Conservation (phyloP, 192 early-diverging fungal species). For the Linnemannia schmuckeri region DNA sequence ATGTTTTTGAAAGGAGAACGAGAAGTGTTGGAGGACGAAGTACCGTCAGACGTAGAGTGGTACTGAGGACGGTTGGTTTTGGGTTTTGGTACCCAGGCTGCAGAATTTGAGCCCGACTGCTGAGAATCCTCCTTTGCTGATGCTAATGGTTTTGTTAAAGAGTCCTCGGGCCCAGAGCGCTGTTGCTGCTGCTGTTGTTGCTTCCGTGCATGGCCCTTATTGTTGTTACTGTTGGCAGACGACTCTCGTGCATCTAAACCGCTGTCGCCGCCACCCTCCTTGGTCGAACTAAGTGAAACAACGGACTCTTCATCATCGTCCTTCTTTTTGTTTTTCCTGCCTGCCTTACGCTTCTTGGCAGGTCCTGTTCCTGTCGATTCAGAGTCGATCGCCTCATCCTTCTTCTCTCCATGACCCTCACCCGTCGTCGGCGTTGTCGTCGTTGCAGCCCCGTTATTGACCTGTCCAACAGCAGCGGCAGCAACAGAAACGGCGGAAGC, state of each 20-base stretch:
- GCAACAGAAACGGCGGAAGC: neutral
- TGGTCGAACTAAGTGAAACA: constrained; percentile 7
- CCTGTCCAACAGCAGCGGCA: neutral
- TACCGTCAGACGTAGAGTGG: too few relatives aligned
- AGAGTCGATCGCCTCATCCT: neutral
- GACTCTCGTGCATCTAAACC: neutral
- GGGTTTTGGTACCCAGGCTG: constrained; percentile 11
- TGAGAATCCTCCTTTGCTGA: neutral
- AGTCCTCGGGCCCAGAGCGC: too few relatives aligned
- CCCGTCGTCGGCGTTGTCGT: neutral
- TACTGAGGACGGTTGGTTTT: constrained; percentile 7
- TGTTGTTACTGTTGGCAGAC: neutral
- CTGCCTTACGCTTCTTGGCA: constrained; percentile 33
- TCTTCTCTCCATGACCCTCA: neutral
- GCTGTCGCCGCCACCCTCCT: neutral
- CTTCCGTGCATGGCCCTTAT: too few relatives aligned
- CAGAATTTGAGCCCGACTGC: neutral
- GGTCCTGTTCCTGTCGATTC: neutral
- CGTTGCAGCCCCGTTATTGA: neutral
- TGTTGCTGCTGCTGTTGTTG: too few relatives aligned
- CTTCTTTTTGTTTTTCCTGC: constrained; percentile 17
- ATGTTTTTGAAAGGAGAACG: neutral
- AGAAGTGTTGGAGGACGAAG: neutral
- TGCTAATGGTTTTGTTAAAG: neutral
- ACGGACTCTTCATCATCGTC: constrained; percentile 34